phyloP scores from a whole-genome alignment of 1,284 basidiomycete genomes.

The Sporisorium graminicola region DNA sequence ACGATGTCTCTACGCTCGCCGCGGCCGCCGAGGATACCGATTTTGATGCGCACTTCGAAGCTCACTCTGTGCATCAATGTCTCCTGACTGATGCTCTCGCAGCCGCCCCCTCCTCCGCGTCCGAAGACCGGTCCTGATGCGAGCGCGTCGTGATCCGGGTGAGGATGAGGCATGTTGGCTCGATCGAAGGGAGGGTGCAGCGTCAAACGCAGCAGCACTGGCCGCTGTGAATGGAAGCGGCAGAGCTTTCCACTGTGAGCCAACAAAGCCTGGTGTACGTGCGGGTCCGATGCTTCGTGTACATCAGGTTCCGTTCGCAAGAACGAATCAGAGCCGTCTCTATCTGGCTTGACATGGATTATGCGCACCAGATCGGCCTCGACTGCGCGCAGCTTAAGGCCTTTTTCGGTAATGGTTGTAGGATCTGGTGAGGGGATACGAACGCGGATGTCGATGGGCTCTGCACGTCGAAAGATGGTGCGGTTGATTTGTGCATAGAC shows the following conservation, averaged over 20 bases:
- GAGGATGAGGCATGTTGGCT: constrained; percentile 62
- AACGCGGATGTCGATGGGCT: constrained; percentile 63
- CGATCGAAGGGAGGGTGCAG: constrained; percentile 65
- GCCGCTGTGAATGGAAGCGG: constrained; percentile 60
- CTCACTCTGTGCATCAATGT: constrained; percentile 64
- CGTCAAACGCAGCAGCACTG: constrained; percentile 57
- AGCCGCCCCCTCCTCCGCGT: constrained; percentile 61
- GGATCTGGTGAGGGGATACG: constrained; percentile 62
- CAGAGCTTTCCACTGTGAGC: constrained; percentile 66
- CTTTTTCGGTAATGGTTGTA: constrained; percentile 49
- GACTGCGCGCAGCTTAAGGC: constrained; percentile 60
- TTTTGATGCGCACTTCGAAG: constrained; percentile 62
- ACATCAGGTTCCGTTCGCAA: too few relatives aligned
- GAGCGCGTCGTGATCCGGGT: constrained; percentile 64
- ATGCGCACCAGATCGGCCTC: constrained; percentile 62
- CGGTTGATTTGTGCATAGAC: constrained; percentile 60
- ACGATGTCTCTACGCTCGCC: constrained; percentile 57
- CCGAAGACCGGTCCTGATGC: constrained; percentile 53
- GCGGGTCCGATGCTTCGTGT: not conserved
- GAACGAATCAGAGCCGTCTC: not conserved
- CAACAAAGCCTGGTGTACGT: constrained; percentile 55
- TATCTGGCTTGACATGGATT: constrained; percentile 46
- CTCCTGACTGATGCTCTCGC: constrained; percentile 67
- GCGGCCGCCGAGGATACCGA: constrained; percentile 47
- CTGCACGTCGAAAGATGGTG: constrained; percentile 63